Percentiles rank a stretch among this genome's conserved stretches.
These are phyloP conservation scores for Zygnema circumcarinatum DNA, from an alignment of 139 green algal genomes.

Conservation along the genomic window DNA sequence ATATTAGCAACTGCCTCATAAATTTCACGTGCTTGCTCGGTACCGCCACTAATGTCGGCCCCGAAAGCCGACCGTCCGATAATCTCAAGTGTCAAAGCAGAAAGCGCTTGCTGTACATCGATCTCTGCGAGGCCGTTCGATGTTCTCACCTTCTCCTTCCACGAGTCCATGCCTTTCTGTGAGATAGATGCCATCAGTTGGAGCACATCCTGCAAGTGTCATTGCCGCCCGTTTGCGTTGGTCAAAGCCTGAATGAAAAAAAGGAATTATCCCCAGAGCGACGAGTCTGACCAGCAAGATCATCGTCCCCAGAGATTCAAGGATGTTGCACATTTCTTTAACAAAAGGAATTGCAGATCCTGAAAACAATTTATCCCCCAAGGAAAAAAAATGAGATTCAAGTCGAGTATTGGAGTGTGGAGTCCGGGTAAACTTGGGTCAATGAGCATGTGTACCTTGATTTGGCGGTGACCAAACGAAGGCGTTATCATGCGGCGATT, in stretches of 20 bases:
- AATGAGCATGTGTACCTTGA: background rate
- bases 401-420: too few species aligned
- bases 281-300: too few species aligned
- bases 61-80: constrained; percentile 25
- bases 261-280: too few species aligned
- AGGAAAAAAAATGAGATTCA: too few species aligned
- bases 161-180: background rate
- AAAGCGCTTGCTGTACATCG: background rate
- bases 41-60: background rate
- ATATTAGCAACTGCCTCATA: background rate
- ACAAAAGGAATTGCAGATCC: too few species aligned
- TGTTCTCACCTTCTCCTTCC: background rate
- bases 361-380: too few species aligned
- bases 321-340: too few species aligned
- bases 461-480: background rate
- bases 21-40: background rate
- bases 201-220: background rate
- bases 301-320: too few species aligned
- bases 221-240: too few species aligned
- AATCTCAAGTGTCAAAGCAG: constrained; percentile 19
- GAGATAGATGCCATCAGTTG: background rate
- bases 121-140: background rate
- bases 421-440: too few species aligned
- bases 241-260: too few species aligned
- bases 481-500: background rate